phyloP scores from a whole-genome alignment of 805 yeast species.

The Ogataea kodamae region DNA sequence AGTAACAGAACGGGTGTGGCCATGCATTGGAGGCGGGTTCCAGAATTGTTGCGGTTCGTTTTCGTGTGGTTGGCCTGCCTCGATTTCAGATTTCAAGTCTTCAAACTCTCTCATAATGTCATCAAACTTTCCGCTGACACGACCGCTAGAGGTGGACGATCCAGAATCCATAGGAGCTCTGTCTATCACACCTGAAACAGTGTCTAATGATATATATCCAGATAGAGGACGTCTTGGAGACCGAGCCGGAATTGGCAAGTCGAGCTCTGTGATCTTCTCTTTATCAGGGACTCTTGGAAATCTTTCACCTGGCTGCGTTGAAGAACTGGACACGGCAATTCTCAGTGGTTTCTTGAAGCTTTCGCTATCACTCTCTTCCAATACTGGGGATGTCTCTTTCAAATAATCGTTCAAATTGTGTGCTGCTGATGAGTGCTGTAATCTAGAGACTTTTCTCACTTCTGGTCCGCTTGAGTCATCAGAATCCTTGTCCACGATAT shows the following conservation, averaged over 20 bases:
- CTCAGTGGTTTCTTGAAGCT: conserved; percentile 20
- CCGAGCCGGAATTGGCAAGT: conserved; percentile 30
- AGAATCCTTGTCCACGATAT: conserved; percentile 26
- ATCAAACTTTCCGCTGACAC: conserved; percentile 28
- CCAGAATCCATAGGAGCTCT: conserved; percentile 7
- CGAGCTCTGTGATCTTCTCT: conserved; percentile 24
- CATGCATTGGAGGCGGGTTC: conserved; percentile 1
- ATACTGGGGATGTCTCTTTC: conserved; percentile 17
- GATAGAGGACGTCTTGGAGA: conserved; percentile 30
- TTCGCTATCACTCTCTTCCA: conserved; percentile 21
- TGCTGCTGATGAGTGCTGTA: conserved; percentile 16
- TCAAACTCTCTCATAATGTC: conserved; percentile 34
- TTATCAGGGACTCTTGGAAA: conserved; percentile 26
- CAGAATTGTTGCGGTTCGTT: conserved; percentile 1
- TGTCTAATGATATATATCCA: conserved; percentile 6
- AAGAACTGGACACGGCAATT: conserved; percentile 19
- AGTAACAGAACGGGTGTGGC: conserved; percentile 12
- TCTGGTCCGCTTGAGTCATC: conserved; percentile 16
- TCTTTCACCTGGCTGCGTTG: conserved; percentile 4
- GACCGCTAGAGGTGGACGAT: conserved; percentile 10
- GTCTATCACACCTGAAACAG: conserved; percentile 1
- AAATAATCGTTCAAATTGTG: conserved; percentile 13
- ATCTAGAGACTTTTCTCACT: conserved; percentile 17
- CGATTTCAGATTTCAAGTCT: conserved; percentile 26
- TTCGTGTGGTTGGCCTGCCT: conserved; percentile 17